Evolutionary conservation across 2,329 filamentous ascomycete genomes (phyloP).

Genomic region (Alternaria infectoria): DNA sequence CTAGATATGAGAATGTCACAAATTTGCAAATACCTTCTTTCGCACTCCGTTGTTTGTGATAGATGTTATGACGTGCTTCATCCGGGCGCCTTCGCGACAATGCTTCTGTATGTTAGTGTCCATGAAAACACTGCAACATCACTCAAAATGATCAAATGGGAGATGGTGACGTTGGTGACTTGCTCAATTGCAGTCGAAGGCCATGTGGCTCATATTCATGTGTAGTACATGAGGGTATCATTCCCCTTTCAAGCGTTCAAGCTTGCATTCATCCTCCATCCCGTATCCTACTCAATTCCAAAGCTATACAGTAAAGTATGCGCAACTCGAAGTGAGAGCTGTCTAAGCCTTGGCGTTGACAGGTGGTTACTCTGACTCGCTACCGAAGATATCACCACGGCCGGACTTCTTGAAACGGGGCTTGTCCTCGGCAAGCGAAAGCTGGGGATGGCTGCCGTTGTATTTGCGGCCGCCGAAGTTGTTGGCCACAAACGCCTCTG

Average conservation of each 20-base stretch:
- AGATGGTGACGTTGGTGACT: not conserved
- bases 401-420: slow-evolving; percentile 41
- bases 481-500: slow-evolving; percentile 31
- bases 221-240: slow-evolving; percentile 11
- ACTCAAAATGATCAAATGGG: not conserved
- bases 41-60: too few relatives aligned
- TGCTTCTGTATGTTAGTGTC: not conserved
- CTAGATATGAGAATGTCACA: not conserved
- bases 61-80: not conserved
- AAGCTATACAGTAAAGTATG: not conserved
- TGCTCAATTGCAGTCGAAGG: not conserved
- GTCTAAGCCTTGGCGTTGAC: slow-evolving; percentile 6
- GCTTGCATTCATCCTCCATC: not conserved
- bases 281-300: not conserved
- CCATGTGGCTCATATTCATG: not conserved
- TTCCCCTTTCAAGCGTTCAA: not conserved
- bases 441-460: slow-evolving; percentile 18
- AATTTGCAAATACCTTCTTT: too few relatives aligned
- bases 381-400: slow-evolving; percentile 25
- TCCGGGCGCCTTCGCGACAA: not conserved
- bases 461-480: slow-evolving; percentile 29
- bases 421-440: slow-evolving; percentile 35
- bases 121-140: not conserved
- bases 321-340: not conserved
- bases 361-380: slow-evolving; percentile 33